Conservation (phyloP, 164 flowering plant genomes). For the Stephania cephalantha region DNA sequence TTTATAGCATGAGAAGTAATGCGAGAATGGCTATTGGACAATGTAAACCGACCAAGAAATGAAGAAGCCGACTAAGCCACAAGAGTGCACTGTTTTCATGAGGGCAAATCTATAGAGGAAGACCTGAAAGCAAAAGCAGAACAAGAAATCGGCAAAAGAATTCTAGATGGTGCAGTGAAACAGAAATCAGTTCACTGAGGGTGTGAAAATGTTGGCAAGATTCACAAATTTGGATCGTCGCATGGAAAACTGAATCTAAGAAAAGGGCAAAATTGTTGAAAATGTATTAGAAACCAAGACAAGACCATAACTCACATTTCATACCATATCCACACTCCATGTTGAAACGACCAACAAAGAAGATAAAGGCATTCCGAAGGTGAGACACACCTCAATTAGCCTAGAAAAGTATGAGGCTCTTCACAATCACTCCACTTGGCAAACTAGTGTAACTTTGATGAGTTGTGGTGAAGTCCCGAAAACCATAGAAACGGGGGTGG, state of each 20-base stretch:
- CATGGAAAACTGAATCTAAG: slow-evolving; percentile 9
- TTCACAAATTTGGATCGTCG: slow-evolving; percentile 1
- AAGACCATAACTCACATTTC: neutral
- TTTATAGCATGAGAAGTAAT: too few species aligned
- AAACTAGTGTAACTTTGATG: too few species aligned
- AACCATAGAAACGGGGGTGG: too few species aligned
- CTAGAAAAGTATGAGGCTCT: too few species aligned
- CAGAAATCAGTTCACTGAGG: neutral
- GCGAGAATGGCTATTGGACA: neutral
- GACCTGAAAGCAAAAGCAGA: slow-evolving; percentile 7
- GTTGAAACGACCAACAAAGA: neutral
- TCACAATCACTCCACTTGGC: too few species aligned
- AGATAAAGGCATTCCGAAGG: neutral
- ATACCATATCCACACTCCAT: neutral
- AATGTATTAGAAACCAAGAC: slow-evolving; percentile 4
- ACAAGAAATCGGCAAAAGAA: neutral
- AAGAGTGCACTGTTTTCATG: neutral
- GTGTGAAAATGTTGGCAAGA: neutral
- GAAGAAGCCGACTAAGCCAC: neutral
- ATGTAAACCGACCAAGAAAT: neutral
- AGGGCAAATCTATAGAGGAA: neutral
- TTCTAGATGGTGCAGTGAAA: neutral
- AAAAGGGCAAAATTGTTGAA: neutral
- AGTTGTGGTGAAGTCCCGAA: too few species aligned
- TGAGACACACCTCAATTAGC: neutral